Conservation (phyloP, 2,329 filamentous ascomycete species). For the Diatrype stigma region DNA sequence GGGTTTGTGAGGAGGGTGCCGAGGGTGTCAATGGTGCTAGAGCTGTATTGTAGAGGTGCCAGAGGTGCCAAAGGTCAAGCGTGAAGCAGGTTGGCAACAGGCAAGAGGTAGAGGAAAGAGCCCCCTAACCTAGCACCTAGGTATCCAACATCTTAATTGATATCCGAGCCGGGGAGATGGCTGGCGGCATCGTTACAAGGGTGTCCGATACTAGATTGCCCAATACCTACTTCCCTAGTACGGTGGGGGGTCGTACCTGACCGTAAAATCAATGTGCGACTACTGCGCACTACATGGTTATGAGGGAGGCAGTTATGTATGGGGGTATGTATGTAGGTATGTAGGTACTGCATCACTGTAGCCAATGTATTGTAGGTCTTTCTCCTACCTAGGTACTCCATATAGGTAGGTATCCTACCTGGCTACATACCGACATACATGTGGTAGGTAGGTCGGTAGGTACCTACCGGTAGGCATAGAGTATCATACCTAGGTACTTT, state of each 20-base stretch:
- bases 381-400: too few relatives aligned
- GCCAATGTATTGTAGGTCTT: too few relatives aligned
- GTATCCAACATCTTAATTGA: neutral
- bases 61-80: neutral
- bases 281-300: conserved; percentile 1
- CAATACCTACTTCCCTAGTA: neutral
- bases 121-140: neutral
- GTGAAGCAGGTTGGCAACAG: neutral
- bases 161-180: neutral
- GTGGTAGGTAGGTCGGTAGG: too few relatives aligned
- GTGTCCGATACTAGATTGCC: neutral
- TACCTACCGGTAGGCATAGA: too few relatives aligned
- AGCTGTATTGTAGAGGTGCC: too few relatives aligned
- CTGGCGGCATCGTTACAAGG: neutral
- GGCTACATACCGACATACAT: too few relatives aligned
- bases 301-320: neutral
- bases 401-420: too few relatives aligned
- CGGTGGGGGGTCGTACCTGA: neutral
- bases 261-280: neutral
- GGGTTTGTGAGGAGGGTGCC: too few relatives aligned
- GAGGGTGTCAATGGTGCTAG: too few relatives aligned
- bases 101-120: neutral
- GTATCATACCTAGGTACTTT: too few relatives aligned
- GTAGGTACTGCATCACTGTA: neutral
- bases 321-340: neutral